Evolutionary conservation across 1,139 yeast species (phyloP), one percentile per base, ranked within the genome.

Genomic region (Komagataea norvegica): DNA sequence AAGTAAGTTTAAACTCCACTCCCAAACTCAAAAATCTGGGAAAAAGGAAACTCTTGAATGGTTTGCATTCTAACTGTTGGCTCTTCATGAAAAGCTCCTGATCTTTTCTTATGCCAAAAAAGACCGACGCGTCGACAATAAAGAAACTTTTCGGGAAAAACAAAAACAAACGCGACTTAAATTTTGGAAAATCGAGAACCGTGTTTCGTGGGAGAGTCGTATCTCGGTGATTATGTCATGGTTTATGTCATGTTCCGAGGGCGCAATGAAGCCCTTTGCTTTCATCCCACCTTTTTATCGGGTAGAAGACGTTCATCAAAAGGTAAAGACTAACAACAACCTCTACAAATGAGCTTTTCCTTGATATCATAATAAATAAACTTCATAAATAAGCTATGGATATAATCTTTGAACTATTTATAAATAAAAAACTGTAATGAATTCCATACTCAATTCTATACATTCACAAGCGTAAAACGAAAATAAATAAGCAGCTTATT

Each of bases 341-440:
- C 6, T 10, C 25, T 22, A 22, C 15, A n/a, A 26, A 13, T 26
- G 6, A 27, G 18, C n/a, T 18, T 13, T 24, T 14, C 31, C 38
- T 31, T 26, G 23, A 35, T 25, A 26, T 25, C 38, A 35, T 35
- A 35, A 35, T 31, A 31, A 35, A 35, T 35, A 35, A 34, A 25
- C 21, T 25, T 31, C 25, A 21, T 11, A 35, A 26, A 31, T 31
- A 22, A 26, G 29, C 29, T 31, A 31, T 24, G 23, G 19, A 24
- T 31, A 24, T 25, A 16, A 30, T 15, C 15, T n/a, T 16, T 17
- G 21, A 16, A 5, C 25, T 16, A 15, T 21, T 30, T 25, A 31
- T 24, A 27, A 10, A 25, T 25, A 31, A n/a, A n/a, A n/a, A n/a
- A n/a, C n/a, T n/a, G 18, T 31, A 31, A 18, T 16, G 14, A 6